phyloP scores from a whole-genome alignment of 2,329 filamentous ascomycete species.

The Aspergillus novoparasiticus region DNA sequence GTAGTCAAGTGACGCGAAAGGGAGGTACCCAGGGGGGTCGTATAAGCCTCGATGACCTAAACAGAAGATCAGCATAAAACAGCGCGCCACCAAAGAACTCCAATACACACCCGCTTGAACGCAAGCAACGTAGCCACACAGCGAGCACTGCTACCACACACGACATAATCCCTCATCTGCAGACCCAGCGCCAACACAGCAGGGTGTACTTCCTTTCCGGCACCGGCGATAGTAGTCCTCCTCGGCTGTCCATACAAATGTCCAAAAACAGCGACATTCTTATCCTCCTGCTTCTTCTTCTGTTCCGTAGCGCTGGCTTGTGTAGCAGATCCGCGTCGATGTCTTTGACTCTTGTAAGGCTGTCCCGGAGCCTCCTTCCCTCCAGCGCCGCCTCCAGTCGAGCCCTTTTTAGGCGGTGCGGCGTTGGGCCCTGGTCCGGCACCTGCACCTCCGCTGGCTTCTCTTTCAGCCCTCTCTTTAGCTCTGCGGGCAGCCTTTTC shows the following conservation, averaged over 20 bases:
- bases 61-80: constrained; percentile 21
- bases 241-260: constrained; percentile 78
- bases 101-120: constrained; percentile 74
- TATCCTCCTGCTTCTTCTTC: constrained; percentile 63
- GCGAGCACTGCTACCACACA: constrained; percentile 86
- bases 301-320: constrained; percentile 40
- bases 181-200: constrained; percentile 82
- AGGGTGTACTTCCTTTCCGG: constrained; percentile 76
- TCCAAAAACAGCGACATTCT: constrained; percentile 75
- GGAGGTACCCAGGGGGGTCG: constrained; percentile 79
- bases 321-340: constrained; percentile 38
- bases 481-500: constrained; percentile 88
- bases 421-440: constrained; percentile 8
- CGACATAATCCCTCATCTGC: constrained; percentile 84
- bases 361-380: constrained; percentile 25
- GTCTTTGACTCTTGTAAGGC: constrained; percentile 35
- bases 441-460: constrained; percentile 38
- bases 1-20: constrained; percentile 89
- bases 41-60: constrained; percentile 90
- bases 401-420: constrained; percentile 35
- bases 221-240: constrained; percentile 63
- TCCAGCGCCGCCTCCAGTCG: constrained; percentile 20
- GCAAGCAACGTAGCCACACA: constrained; percentile 85
- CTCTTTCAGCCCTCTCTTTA: constrained; percentile 62
- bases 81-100: neutral